Evolutionary conservation across 306 rosid species (phyloP).

Genomic region (Rubus idaeus): DNA sequence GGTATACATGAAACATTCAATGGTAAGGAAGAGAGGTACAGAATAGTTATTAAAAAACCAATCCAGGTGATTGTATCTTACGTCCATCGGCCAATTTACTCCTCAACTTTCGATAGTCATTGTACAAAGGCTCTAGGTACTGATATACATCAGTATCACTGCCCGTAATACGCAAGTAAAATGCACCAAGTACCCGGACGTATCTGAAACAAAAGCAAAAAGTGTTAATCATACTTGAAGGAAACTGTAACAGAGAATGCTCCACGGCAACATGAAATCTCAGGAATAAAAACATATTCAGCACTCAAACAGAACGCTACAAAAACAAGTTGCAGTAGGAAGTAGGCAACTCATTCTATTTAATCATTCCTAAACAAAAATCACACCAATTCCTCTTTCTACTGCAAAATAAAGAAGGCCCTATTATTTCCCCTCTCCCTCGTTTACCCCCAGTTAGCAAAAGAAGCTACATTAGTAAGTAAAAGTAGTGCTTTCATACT

Average conservation of each 20-base stretch:
- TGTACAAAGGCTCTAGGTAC: conserved; percentile 86
- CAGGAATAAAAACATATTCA: neutral
- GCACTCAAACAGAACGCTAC: neutral
- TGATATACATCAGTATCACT: conserved; percentile 80
- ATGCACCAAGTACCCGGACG: conserved; percentile 90
- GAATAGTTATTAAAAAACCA: neutral
- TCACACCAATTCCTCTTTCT: neutral
- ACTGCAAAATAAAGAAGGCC: neutral
- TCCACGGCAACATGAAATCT: neutral
- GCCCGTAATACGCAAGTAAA: conserved; percentile 90
- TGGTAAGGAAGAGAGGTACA: neutral
- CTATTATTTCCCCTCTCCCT: neutral
- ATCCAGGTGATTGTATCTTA: conserved; percentile 30
- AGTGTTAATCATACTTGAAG: neutral
- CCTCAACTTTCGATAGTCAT: conserved; percentile 81
- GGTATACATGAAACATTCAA: no score
- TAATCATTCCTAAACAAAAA: neutral
- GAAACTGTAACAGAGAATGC: neutral
- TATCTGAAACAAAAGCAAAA: conserved; percentile 45
- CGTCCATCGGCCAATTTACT: conserved; percentile 73
- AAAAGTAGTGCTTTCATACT: neutral
- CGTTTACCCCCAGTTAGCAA: neutral
- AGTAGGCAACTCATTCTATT: neutral
- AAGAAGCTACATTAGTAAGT: neutral
- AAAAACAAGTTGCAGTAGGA: neutral